Percentiles rank a stretch among this genome's conserved stretches.
Evolutionary conservation across 2,329 filamentous ascomycete species (phyloP).

Genomic region (Cercospora janseana): DNA sequence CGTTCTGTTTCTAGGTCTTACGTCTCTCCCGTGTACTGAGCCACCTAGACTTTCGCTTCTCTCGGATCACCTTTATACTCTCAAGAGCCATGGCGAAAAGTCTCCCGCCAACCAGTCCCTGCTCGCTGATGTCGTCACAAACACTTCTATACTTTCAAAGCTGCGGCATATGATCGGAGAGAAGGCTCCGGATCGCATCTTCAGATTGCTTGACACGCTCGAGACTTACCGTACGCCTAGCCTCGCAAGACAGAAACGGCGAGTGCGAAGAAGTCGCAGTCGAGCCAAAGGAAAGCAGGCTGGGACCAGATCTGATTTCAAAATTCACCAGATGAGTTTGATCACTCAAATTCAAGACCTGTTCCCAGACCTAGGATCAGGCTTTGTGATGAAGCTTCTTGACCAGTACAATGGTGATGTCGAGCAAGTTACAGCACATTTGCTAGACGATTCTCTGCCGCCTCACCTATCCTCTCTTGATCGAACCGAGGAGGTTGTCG

Average conservation of each 20-base stretch:
- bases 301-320: constrained; percentile 52
- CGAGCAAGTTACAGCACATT: constrained; percentile 75
- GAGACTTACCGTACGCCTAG: constrained; percentile 57
- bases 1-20: constrained; percentile 71
- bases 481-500: constrained; percentile 61
- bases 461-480: constrained; percentile 64
- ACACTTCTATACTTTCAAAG: constrained; percentile 70
- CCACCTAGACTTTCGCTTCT: constrained; percentile 71
- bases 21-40: constrained; percentile 65
- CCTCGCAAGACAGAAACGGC: constrained; percentile 52
- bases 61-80: constrained; percentile 76
- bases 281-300: constrained; percentile 61
- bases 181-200: constrained; percentile 55
- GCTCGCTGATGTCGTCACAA: constrained; percentile 77
- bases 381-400: constrained; percentile 74
- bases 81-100: constrained; percentile 69
- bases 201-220: constrained; percentile 61
- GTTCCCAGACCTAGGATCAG: constrained; percentile 82
- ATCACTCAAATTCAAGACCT: constrained; percentile 90
- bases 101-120: constrained; percentile 59
- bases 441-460: constrained; percentile 76
- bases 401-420: constrained; percentile 75
- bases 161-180: constrained; percentile 56
- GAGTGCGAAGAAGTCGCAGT: constrained; percentile 60
- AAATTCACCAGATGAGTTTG: constrained; percentile 78